Evolutionary conservation across 345 rosid species (phyloP), one percentile per base, ranked within the genome.

Genomic region (Cardamine occulta): DNA sequence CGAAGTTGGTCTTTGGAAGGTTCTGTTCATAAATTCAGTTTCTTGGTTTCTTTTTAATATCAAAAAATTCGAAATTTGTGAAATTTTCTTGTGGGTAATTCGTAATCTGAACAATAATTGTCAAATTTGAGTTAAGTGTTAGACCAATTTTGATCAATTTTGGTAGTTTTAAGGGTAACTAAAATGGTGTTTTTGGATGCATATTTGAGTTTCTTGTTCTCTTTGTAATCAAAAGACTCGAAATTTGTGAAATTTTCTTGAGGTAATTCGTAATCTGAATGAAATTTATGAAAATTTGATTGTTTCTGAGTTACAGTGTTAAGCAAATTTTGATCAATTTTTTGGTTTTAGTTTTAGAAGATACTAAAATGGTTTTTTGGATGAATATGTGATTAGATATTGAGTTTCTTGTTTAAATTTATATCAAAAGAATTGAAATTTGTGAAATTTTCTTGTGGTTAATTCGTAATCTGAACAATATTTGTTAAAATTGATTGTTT

Each of bases 1-100:
- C 7, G 97, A 94, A 86, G 91, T 84, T 68, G 98, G 96, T 68
- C 84, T 91, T 19, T 94, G 97, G 96, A 86, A 91, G 93, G 98
- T 93, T 40, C 13, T 29, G 28, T 63, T 34, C 28, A 6, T 45
- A 45, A 15, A 9, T 10, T 37, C 4, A 9, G 44, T 24, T 51
- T 42, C 34, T 8, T 13, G 13, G 52, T 35, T 9, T 44, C 10
- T 14, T 56, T 37, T 8, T 10, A 13, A 10, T 14, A 42, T 18
- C 11, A 10, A 48, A 15, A 23, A 0, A 29, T 8, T 57, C 14
- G 39, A 31, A 37, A 9, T 37, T 4, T 57, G 3, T 31, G 63
- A 42, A 59, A 59, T 58, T 58, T 42, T 34, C 3, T 7, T 57
- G 23, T 32, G 40, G 40, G 40, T 34, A 17, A 32, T 59, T 59